Conservation (phyloP, 257 asterid genomes). For the Jasminum sambac region DNA sequence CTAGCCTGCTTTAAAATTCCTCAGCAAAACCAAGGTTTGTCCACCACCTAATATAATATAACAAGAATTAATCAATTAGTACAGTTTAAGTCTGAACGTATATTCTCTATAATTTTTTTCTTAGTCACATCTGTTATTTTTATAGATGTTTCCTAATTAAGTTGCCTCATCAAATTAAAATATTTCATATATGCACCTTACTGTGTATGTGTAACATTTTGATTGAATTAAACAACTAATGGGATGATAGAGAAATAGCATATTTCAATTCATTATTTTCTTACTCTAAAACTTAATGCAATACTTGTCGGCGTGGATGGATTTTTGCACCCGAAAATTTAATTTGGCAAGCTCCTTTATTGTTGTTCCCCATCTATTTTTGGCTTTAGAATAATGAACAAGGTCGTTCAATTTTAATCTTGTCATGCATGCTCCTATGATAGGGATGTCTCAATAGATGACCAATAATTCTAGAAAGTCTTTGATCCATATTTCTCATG, state of each 20-base stretch:
- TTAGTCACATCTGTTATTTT: too few relatives aligned
- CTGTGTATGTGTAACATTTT: too few relatives aligned
- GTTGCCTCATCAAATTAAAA: too few relatives aligned
- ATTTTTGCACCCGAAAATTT: constrained; percentile 25
- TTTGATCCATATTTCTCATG: background rate
- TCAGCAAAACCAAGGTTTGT: constrained; percentile 1
- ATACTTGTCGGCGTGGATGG: constrained; percentile 33
- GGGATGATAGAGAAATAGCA: too few relatives aligned
- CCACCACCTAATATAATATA: constrained; percentile 20
- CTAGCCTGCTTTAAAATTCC: constrained; percentile 18
- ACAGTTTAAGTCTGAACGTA: too few relatives aligned
- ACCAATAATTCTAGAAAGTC: constrained; percentile 8
- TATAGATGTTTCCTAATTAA: too few relatives aligned
- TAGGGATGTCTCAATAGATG: constrained; percentile 40
- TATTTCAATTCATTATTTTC: background rate
- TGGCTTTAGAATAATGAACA: constrained; percentile 4
- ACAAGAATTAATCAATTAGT: background rate
- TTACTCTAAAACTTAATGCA: constrained; percentile 36
- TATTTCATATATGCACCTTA: too few relatives aligned
- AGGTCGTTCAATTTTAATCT: constrained; percentile 15
- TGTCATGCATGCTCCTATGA: constrained; percentile 43
- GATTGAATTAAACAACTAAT: too few relatives aligned
- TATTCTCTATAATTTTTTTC: too few relatives aligned
- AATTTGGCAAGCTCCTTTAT: constrained; percentile 34
- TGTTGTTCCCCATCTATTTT: constrained; percentile 24